These are phyloP conservation scores for Carex parvula DNA, from an alignment of 176 grass and related monocot species.

Conservation along the genomic window DNA sequence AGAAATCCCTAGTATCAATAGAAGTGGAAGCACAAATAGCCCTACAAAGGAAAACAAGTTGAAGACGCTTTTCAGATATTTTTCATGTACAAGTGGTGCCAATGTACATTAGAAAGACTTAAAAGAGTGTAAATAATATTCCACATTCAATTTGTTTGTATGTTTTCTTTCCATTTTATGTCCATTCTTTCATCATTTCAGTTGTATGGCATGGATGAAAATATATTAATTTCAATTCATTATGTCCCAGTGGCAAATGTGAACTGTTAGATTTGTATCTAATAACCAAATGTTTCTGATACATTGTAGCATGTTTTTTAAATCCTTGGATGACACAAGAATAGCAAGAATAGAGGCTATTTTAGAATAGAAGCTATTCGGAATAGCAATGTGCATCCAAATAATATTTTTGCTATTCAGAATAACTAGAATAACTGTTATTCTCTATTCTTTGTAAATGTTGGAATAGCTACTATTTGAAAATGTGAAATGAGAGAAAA, in stretches of 20 bases:
- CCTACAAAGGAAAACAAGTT: slow-evolving; percentile 41
- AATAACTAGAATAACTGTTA: too few relatives aligned
- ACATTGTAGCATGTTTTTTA: neutral
- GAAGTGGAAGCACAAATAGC: slow-evolving; percentile 16
- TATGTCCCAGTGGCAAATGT: neutral
- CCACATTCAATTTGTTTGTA: neutral
- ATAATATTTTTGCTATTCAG: too few relatives aligned
- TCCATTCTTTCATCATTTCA: neutral
- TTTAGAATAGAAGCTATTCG: too few relatives aligned
- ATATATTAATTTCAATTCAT: neutral
- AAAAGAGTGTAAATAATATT: slow-evolving; percentile 9
- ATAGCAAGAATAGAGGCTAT: too few relatives aligned
- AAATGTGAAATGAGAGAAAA: too few relatives aligned
- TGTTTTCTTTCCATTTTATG: neutral
- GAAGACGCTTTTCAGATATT: slow-evolving; percentile 40
- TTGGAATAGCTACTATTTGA: too few relatives aligned
- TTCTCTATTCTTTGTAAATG: too few relatives aligned
- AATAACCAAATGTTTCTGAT: neutral
- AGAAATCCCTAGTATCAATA: neutral
- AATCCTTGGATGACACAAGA: too few relatives aligned
- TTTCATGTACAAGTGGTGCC: slow-evolving; percentile 23
- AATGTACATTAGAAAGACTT: neutral
- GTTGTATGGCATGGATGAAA: neutral
- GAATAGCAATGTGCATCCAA: too few relatives aligned
- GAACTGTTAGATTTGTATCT: neutral